phyloP scores from a whole-genome alignment of 2,329 filamentous ascomycete species.

The Leptographium procerum region DNA sequence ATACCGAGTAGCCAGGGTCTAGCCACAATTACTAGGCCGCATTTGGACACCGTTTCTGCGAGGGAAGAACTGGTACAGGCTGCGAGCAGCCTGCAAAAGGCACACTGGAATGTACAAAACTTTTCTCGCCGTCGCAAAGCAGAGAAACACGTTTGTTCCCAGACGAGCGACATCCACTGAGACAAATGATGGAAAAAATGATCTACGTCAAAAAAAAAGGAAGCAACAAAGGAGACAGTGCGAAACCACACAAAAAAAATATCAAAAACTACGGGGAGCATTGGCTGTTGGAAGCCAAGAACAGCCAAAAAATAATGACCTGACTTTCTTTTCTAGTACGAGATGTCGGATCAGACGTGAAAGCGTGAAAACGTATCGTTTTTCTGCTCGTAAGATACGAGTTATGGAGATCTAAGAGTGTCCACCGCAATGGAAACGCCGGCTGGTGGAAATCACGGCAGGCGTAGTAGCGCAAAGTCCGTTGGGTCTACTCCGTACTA shows the following conservation, averaged over 20 bases:
- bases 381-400: background rate
- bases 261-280: background rate
- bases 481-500: conserved; percentile 1
- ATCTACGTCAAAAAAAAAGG: background rate
- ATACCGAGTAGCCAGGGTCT: conserved; percentile 1
- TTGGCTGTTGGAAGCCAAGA: background rate
- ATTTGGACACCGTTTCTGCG: conserved; percentile 1
- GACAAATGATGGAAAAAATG: background rate
- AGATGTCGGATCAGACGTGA: background rate
- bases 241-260: background rate
- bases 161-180: background rate
- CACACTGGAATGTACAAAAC: background rate
- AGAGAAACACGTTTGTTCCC: background rate
- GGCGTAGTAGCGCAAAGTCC: background rate
- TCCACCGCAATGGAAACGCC: background rate
- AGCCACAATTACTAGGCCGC: background rate
- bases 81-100: background rate
- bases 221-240: background rate
- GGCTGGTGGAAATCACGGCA: background rate
- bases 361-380: background rate
- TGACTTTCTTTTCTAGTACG: background rate
- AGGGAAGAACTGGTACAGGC: background rate
- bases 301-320: background rate
- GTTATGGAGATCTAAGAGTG: background rate
- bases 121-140: background rate